Evolutionary conservation across 2,329 filamentous ascomycete genomes (phyloP).

Genomic region (Leptographium wingfieldii): DNA sequence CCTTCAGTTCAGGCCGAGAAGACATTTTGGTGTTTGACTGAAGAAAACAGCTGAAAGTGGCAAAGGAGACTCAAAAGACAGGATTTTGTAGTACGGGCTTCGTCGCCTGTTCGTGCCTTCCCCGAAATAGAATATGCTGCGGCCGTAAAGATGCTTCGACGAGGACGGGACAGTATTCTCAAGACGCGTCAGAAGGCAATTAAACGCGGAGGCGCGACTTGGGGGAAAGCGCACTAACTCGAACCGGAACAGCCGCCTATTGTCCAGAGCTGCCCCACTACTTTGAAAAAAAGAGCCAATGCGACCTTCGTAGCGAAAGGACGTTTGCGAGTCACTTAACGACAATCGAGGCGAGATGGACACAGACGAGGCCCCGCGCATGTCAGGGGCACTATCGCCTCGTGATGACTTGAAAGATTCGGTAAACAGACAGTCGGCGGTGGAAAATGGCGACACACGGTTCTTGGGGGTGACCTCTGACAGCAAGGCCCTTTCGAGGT

Average conservation of each 20-base stretch:
- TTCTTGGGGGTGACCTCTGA: neutral
- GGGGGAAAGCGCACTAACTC: neutral
- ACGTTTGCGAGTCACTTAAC: neutral
- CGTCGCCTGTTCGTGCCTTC: neutral
- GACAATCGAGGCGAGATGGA: neutral
- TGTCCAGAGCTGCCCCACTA: neutral
- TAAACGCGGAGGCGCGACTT: neutral
- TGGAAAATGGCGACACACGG: neutral
- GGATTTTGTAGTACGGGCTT: neutral
- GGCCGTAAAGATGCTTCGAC: neutral
- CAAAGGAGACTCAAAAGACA: neutral
- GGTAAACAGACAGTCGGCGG: neutral
- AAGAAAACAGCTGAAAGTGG: neutral
- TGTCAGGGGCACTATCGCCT: neutral
- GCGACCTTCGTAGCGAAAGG: neutral
- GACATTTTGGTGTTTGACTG: slow-evolving; percentile 39
- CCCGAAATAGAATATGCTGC: neutral
- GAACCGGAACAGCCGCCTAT: neutral
- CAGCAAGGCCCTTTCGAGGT: neutral
- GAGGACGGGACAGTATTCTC: neutral
- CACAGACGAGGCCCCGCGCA: neutral
- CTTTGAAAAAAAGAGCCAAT: neutral
- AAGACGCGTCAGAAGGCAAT: slow-evolving; percentile 2
- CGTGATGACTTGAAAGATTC: neutral
- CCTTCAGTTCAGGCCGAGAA: slow-evolving; percentile 61